phyloP scores from a whole-genome alignment of 1,284 basidiomycete species.

The Testicularia cyperi region DNA sequence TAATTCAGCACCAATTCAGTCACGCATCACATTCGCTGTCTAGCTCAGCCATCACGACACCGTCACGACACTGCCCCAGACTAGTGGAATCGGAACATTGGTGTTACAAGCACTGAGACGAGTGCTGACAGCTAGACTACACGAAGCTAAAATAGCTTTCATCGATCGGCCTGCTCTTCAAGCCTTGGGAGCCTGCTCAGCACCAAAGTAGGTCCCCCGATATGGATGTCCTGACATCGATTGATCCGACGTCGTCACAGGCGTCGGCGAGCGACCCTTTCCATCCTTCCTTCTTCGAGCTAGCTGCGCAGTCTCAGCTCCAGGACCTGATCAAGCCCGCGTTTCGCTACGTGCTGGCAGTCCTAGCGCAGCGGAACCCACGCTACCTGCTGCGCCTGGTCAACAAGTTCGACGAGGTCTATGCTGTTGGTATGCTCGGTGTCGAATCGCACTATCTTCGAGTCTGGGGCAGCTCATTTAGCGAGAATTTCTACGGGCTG shows the following conservation, averaged over 20 bases:
- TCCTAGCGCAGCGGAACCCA: conserved; percentile 92
- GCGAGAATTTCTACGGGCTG: conserved; percentile 89
- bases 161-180: no score
- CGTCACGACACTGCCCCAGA: no score
- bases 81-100: no score
- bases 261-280: conserved; percentile 57
- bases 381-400: conserved; percentile 87
- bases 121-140: no score
- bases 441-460: conserved; percentile 88
- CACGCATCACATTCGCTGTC: no score
- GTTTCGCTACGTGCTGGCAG: conserved; percentile 85
- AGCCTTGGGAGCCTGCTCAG: no score
- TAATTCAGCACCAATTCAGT: no score
- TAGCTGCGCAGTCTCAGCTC: conserved; percentile 92
- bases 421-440: conserved; percentile 80
- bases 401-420: conserved; percentile 94
- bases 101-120: no score
- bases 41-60: no score
- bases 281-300: conserved; percentile 90
- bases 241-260: conserved; percentile 45
- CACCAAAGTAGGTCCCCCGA: no score
- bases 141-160: no score
- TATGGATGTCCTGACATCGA: conserved; percentile 46
- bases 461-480: conserved; percentile 77
- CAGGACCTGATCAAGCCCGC: conserved; percentile 89